Evolutionary conservation across 495 filamentous ascomycete species (phyloP).

Genomic region (Chaetomidium leptoderma): DNA sequence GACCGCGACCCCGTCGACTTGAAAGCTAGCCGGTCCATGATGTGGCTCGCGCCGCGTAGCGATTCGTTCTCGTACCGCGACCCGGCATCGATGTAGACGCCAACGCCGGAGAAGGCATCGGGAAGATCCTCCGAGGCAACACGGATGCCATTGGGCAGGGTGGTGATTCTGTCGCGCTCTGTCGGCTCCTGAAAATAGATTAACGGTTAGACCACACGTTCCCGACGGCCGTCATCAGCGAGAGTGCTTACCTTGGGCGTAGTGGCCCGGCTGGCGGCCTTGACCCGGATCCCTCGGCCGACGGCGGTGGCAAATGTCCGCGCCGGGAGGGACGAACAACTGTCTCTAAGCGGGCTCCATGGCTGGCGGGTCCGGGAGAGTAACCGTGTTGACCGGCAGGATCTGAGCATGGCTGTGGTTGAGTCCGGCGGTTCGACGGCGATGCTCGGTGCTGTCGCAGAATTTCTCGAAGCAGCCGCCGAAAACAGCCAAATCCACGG

Average conservation of each 20-base stretch:
- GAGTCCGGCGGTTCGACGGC: not conserved
- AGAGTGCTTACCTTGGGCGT: conserved; percentile 19
- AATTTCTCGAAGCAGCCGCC: not conserved
- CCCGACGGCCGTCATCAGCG: not conserved
- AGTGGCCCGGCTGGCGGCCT: not conserved
- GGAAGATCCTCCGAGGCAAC: conserved; percentile 95
- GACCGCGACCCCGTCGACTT: conserved; percentile 76
- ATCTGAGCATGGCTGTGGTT: conserved; percentile 27
- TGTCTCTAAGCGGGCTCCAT: conserved; percentile 13
- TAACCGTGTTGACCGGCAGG: conserved; percentile 27
- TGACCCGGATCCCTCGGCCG: not conserved
- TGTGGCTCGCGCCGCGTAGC: conserved; percentile 87
- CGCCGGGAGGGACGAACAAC: not conserved
- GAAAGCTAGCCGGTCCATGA: conserved; percentile 93
- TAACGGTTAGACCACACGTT: conserved; percentile 3
- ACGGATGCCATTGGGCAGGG: conserved; percentile 86
- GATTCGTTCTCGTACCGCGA: conserved; percentile 88
- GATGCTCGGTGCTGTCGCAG: conserved; percentile 5
- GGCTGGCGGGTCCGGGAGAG: conserved; percentile 17
- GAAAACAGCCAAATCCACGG: not conserved
- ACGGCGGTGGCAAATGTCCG: conserved; percentile 17
- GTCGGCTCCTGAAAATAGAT: conserved; percentile 78
- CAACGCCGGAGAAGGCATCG: conserved; percentile 90
- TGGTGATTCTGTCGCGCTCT: conserved; percentile 83
- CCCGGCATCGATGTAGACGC: conserved; percentile 94